Evolutionary conservation across 2,329 filamentous ascomycete species (phyloP), one percentile per base, ranked within the genome.

Genomic region (Cercospora citrullina): DNA sequence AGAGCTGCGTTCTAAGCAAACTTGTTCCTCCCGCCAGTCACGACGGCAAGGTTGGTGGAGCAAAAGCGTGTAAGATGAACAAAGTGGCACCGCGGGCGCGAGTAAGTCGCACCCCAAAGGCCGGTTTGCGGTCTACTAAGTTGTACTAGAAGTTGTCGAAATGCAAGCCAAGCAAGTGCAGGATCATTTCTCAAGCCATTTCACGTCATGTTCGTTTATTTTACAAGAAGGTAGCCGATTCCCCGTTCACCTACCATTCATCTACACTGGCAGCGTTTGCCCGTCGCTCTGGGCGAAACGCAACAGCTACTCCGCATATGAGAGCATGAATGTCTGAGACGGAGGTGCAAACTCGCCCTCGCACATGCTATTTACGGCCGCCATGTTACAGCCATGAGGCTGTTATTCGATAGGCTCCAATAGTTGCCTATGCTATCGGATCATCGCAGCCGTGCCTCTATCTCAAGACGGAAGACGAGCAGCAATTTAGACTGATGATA

Each of bases 121-220:
- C n/a, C 55, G n/a, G 18, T 36, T n/a, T 59, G 18, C 31, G 55
- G 55, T 59, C 16, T 59, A 59, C 55, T 59, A 59, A 59, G 36
- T 59, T 59, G 30, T 59, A 59, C 55, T 59, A 59, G 55, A 59
- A 36, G 6, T 31, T 28, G n/a, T 33, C 55, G n/a, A 36, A 36
- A 59, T 23, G 9, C 55, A 36, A 59, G 30, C 31, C 55, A 59
- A 59, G 55, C 16, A 36, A 59, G 31, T 33, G 28, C 55, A 36
- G 12, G 55, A 59, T 33, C 30, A 59, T 33, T 6, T 23, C 26
- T n/a, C 9, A 36, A 36, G 31, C n/a, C 30, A 59, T n/a, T 12
- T 8, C 48, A n/a, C 23, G 48, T 10, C 23, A 28, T 28, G 23
- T 55, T 9, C 48, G 12, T 26, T 53, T 26, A 3, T 14, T 55